A percentile compares a stretch with the other conserved stretches of the same genome.
Evolutionary conservation across 2,329 filamentous ascomycete species (phyloP).

Genomic region (Xylaria hypoxylon): DNA sequence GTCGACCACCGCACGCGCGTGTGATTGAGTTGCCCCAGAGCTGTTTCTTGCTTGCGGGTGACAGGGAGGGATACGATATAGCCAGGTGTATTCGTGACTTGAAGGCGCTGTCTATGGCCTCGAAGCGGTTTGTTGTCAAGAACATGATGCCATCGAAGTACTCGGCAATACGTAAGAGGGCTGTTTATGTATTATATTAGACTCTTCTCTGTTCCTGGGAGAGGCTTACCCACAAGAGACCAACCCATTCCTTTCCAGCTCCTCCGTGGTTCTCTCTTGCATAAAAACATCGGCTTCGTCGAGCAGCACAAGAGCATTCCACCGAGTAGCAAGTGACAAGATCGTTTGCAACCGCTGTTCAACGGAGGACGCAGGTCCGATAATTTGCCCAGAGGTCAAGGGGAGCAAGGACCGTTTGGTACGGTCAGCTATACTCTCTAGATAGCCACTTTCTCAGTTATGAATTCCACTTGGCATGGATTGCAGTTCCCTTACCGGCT

Average conservation of each 20-base stretch:
- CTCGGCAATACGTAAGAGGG: background rate
- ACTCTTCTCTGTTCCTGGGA: background rate
- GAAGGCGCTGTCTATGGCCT: background rate
- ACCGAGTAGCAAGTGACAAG: background rate
- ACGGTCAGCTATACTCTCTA: background rate
- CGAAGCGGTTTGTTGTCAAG: background rate
- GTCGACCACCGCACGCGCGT: background rate
- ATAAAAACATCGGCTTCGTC: too few species aligned
- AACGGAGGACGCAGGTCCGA: background rate
- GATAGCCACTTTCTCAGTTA: background rate
- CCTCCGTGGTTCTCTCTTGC: background rate
- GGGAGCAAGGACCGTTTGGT: background rate
- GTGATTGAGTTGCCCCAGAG: background rate
- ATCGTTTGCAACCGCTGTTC: background rate
- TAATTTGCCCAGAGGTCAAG: background rate
- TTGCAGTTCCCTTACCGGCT: constrained; percentile 4
- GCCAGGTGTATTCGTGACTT: background rate
- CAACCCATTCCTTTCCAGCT: background rate
- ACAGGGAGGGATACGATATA: background rate
- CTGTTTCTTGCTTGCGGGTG: background rate
- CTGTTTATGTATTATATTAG: constrained; percentile 1
- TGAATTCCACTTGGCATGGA: background rate
- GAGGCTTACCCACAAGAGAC: background rate
- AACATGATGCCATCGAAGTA: constrained; percentile 6
- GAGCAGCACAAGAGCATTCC: background rate